phyloP scores from a whole-genome alignment of 768 basidiomycete genomes.

The Daedaleopsis nitida region DNA sequence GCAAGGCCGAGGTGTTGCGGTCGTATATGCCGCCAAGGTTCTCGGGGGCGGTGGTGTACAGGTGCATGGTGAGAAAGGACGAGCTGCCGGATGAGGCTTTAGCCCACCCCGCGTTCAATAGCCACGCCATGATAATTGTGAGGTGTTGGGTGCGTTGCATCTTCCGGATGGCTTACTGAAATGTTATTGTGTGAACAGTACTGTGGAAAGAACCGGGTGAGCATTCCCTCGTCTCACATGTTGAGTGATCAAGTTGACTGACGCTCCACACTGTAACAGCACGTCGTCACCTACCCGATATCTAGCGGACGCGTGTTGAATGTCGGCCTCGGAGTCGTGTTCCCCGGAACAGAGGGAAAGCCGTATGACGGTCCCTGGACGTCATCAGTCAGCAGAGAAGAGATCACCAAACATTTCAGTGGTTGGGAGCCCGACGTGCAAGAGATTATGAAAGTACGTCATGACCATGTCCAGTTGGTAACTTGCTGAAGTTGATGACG shows the following conservation, averaged over 20 bases:
- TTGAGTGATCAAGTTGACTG: neutral
- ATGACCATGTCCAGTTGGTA: too few species aligned
- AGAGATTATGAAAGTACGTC: constrained; percentile 4
- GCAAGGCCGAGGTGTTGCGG: neutral
- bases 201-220: constrained; percentile 14
- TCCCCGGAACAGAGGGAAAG: neutral
- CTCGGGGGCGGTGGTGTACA: constrained; percentile 27
- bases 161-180: neutral
- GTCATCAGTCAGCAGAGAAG: neutral
- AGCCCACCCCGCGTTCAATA: neutral
- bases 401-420: neutral
- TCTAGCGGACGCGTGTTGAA: constrained; percentile 10
- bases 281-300: constrained; percentile 15
- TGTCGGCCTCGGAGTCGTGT: neutral
- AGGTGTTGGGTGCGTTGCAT: neutral
- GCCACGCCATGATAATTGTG: neutral
- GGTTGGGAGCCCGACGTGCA: constrained; percentile 16
- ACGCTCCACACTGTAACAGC: neutral
- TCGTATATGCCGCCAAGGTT: constrained; percentile 15
- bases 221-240: neutral
- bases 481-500: too few species aligned
- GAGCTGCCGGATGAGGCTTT: constrained; percentile 1
- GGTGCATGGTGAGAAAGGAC: constrained; percentile 22
- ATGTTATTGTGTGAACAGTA: neutral
- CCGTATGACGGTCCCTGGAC: constrained; percentile 14